phyloP scores from a whole-genome alignment of 1,284 basidiomycete genomes.

The Exsudoporus floridanus region DNA sequence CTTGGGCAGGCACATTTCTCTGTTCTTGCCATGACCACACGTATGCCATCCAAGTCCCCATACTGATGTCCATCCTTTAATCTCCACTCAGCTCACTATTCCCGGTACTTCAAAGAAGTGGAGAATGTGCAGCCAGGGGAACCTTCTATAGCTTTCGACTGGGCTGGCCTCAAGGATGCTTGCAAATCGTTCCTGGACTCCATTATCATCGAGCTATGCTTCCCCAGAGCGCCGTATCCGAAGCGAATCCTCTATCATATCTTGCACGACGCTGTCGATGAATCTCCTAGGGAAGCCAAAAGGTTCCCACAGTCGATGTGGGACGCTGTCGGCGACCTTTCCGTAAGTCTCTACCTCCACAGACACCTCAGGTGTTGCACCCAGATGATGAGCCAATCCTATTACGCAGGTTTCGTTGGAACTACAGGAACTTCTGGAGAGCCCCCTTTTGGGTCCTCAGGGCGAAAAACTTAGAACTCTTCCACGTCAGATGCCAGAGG shows the following conservation, averaged over 20 bases:
- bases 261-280: conserved; percentile 65
- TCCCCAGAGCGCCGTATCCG: conserved; percentile 65
- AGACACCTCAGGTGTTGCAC: conserved; percentile 19
- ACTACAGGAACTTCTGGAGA: conserved; percentile 60
- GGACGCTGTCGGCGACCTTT: conserved; percentile 75
- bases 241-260: conserved; percentile 61
- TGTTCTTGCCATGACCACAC: conserved; percentile 59
- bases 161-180: conserved; percentile 53
- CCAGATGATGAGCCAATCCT: background rate
- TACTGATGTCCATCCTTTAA: conserved; percentile 14
- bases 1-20: conserved; percentile 62
- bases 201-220: conserved; percentile 74
- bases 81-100: conserved; percentile 55
- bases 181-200: conserved; percentile 76
- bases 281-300: conserved; percentile 66
- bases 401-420: conserved; percentile 54
- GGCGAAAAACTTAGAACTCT: conserved; percentile 49
- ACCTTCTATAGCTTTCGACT: conserved; percentile 58
- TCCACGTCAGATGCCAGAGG: conserved; percentile 51
- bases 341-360: conserved; percentile 55
- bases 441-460: conserved; percentile 53
- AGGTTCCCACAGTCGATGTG: conserved; percentile 74
- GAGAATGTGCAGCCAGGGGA: conserved; percentile 42
- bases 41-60: conserved; percentile 41
- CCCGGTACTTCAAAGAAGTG: conserved; percentile 59